Percentiles rank a stretch among this genome's conserved stretches.
These are phyloP conservation scores for Circinella umbellata DNA, from an alignment of 371 early-diverging fungal genomes.

Conservation along the genomic window DNA sequence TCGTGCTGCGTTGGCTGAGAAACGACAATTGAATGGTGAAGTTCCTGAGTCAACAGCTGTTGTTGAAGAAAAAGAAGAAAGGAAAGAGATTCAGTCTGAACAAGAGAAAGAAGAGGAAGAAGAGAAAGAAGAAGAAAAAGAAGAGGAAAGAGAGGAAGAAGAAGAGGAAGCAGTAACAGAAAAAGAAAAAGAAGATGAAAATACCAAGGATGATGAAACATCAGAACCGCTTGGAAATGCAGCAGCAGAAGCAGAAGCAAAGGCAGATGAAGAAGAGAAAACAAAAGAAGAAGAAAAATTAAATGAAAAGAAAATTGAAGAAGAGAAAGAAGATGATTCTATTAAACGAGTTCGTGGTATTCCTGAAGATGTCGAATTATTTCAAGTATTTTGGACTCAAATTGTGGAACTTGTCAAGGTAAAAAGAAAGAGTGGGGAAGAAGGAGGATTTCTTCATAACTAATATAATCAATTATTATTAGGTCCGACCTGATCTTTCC, in stretches of 20 bases:
- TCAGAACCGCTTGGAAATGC: background rate
- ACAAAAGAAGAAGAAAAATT: background rate
- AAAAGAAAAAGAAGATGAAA: too few species aligned
- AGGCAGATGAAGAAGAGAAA: too few species aligned
- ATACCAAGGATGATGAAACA: background rate
- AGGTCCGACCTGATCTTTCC: slow-evolving; percentile 83
- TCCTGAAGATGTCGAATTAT: slow-evolving; percentile 84
- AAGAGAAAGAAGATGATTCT: background rate
- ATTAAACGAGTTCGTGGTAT: slow-evolving; percentile 54
- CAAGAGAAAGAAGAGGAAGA: background rate
- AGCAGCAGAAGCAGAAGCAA: background rate
- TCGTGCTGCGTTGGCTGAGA: slow-evolving; percentile 1
- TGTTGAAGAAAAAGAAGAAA: slow-evolving; percentile 5
- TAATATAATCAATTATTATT: background rate
- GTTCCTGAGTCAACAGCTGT: background rate
- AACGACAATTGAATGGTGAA: slow-evolving; percentile 5
- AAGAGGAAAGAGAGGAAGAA: background rate
- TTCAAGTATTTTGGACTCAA: slow-evolving; percentile 94
- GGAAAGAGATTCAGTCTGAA: background rate
- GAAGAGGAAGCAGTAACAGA: too few species aligned
- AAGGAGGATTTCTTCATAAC: background rate
- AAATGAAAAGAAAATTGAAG: background rate
- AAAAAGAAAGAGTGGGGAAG: background rate
- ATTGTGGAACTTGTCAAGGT: slow-evolving; percentile 89
- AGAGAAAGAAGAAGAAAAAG: background rate